Conservation (phyloP, 257 asterid genomes). For the Plantago major region DNA sequence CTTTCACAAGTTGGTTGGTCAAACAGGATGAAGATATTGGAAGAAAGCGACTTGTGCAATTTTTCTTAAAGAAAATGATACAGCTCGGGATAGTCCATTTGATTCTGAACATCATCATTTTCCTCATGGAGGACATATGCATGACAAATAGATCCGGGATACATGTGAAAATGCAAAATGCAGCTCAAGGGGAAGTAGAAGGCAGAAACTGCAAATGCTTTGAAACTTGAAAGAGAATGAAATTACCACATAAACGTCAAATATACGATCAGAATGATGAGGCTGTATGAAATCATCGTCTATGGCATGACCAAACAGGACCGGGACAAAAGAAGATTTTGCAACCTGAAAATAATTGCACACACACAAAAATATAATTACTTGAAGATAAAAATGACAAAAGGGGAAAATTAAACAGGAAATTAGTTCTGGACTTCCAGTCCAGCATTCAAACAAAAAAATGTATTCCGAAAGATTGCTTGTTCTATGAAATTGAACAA, state of each 20-base stretch:
- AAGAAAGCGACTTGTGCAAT: no score
- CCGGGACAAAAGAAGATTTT: constrained; percentile 83
- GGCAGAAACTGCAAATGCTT: constrained; percentile 7
- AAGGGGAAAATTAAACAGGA: no score
- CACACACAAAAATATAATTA: background rate
- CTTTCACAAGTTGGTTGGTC: no score
- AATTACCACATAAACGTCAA: constrained; percentile 73
- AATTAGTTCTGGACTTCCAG: no score
- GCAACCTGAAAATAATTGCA: constrained; percentile 52
- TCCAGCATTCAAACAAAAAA: no score
- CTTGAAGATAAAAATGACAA: background rate
- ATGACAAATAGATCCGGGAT: background rate
- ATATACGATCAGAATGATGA: constrained; percentile 86
- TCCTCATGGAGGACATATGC: background rate
- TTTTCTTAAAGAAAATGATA: no score
- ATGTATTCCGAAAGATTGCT: no score
- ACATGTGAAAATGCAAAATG: constrained; percentile 14
- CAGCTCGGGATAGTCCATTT: no score
- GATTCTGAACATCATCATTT: background rate
- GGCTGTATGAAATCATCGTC: constrained; percentile 94
- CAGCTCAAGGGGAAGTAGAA: background rate
- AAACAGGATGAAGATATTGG: no score
- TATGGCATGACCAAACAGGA: constrained; percentile 75
- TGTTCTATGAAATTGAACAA: no score
- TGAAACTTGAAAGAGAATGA: background rate